Evolutionary conservation across 1,284 basidiomycete species (phyloP), one percentile per base, ranked within the genome.

Genomic region (Pseudozyma sp.): DNA sequence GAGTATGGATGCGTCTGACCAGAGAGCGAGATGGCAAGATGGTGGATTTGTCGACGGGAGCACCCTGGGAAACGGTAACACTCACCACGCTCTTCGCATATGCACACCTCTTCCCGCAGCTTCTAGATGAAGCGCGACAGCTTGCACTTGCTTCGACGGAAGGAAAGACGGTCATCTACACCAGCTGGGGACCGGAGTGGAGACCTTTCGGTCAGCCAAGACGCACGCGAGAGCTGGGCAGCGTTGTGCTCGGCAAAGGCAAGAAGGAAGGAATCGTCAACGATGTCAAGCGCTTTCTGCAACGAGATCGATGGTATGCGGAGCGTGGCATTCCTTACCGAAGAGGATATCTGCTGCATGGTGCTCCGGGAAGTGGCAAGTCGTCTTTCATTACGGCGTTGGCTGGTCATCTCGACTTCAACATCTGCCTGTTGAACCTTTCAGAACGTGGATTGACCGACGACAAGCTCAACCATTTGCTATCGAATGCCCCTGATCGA

Each of bases 371-470:
- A 19, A 97, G 94, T 0, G 97, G 97, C 59, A 99, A 99, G 86
- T 96, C 95, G 1, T 98, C 95, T 0, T 99, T 95, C 87, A 99
- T 99, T 77, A 95, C 97, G 85, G 95, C 97, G 4, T 89, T 99
- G 9, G 97, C 97, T 10, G 97, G 96, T 12, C 90, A 91, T 16
- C 87, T 99, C 34, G 91, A 81, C 90, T 60, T 98, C 87, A 95
- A 99, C 86, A 97, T 99, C 64, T 98, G 95, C 85, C 86, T 99
- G 31, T 88, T 99, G 52, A 99, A 99, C 86, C 89, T 99, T 43
- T 96, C 96, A 35, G 96, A 99, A 86, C 90, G 97, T 59, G 97
- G 97, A 0, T 88, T 99, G 54, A 93, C 94, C 36, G 97, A 99
- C 85, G 97, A 99, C 87, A 97, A 96, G 86, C 88, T 99, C 21